Evolutionary conservation across 1,284 basidiomycete genomes (phyloP).

Genomic region (Rugosomyces carneus): DNA sequence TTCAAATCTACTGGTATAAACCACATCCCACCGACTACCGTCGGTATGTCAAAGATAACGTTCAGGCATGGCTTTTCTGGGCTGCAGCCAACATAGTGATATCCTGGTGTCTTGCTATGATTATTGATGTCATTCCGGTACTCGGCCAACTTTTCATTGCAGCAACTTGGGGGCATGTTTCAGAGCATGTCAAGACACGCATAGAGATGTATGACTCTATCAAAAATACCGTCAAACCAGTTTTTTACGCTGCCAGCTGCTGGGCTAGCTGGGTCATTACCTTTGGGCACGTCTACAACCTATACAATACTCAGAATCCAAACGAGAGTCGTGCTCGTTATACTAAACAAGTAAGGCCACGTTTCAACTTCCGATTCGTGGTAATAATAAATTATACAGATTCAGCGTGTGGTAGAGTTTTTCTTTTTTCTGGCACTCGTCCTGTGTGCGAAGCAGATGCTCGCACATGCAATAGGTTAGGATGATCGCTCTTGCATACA

Average conservation of each 20-base stretch:
- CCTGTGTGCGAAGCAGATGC: constrained; percentile 53
- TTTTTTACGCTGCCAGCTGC: constrained; percentile 57
- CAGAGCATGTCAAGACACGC: constrained; percentile 56
- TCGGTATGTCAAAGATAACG: constrained; percentile 55
- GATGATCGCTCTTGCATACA: neutral
- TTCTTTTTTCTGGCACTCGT: constrained; percentile 64
- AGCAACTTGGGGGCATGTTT: constrained; percentile 67
- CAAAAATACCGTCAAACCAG: constrained; percentile 62
- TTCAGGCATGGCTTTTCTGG: constrained; percentile 77
- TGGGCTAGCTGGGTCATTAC: constrained; percentile 71
- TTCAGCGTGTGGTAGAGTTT: constrained; percentile 58
- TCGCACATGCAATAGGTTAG: constrained; percentile 54
- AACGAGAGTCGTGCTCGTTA: constrained; percentile 46
- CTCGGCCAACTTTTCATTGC: constrained; percentile 47
- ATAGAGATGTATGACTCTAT: constrained; percentile 65
- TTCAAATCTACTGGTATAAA: constrained; percentile 66
- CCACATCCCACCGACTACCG: constrained; percentile 49
- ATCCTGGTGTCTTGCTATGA: constrained; percentile 70
- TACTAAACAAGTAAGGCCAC: constrained; percentile 34
- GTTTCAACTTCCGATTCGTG: neutral
- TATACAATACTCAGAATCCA: constrained; percentile 42
- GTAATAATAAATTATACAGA: constrained; percentile 23
- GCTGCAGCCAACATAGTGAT: constrained; percentile 66
- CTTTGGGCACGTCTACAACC: constrained; percentile 53
- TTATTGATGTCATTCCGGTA: constrained; percentile 60